These are phyloP conservation scores for Adansonia gregorii DNA, from an alignment of 441 rosid species.

Conservation along the genomic window DNA sequence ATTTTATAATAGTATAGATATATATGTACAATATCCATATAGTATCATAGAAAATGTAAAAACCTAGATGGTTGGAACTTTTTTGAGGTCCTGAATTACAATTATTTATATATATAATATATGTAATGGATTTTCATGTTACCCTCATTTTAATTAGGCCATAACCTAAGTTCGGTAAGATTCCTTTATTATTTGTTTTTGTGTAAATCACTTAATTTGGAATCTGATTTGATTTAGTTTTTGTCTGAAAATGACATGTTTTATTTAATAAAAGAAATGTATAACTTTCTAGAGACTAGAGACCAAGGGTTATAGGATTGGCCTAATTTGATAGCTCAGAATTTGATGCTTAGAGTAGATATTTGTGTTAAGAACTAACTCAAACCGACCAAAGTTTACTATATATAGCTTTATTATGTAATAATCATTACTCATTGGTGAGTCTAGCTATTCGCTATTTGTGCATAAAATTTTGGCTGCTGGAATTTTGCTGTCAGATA, in stretches of 20 bases:
- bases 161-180: conserved; percentile 27
- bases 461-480: neutral
- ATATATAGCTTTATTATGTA: neutral
- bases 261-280: neutral
- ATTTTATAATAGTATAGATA: too few relatives aligned
- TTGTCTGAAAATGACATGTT: conserved; percentile 9
- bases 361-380: neutral
- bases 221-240: conserved; percentile 13
- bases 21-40: neutral
- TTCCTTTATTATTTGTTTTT: conserved; percentile 23
- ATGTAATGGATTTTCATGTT: neutral
- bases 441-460: too few relatives aligned
- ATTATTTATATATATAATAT: neutral
- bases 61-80: neutral
- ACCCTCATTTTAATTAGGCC: neutral
- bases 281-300: neutral
- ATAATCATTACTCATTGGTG: neutral
- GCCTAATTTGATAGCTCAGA: neutral
- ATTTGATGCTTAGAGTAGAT: neutral
- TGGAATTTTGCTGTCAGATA: neutral
- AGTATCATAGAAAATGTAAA: neutral
- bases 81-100: neutral
- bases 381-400: neutral
- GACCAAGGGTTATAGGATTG: neutral
- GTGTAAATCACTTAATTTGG: conserved; percentile 30